Evolutionary conservation across 495 filamentous ascomycete genomes (phyloP).

Genomic region (Xylaria venustula): DNA sequence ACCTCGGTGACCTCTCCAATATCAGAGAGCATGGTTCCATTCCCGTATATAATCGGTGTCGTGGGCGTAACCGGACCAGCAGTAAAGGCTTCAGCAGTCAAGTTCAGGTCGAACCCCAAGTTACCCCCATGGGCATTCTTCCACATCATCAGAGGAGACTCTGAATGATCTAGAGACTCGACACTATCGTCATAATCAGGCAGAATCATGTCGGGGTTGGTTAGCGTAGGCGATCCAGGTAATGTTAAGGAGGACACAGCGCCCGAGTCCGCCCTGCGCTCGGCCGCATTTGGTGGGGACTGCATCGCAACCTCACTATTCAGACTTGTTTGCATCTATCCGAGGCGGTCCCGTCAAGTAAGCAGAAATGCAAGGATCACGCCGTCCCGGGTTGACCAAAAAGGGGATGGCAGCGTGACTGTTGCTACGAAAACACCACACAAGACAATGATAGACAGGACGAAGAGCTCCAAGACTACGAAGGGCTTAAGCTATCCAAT

Average conservation of each 20-base stretch:
- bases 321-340: constrained; percentile 6
- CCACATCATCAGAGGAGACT: constrained; percentile 45
- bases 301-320: constrained; percentile 18
- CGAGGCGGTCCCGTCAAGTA: not conserved
- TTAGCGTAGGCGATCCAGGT: constrained; percentile 76
- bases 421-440: not conserved
- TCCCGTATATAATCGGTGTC: constrained; percentile 59
- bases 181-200: constrained; percentile 62
- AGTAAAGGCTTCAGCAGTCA: constrained; percentile 41
- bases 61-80: constrained; percentile 53
- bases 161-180: constrained; percentile 41
- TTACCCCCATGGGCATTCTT: constrained; percentile 37
- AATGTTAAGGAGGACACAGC: constrained; percentile 36
- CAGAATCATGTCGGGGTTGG: constrained; percentile 93
- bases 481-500: too few species aligned
- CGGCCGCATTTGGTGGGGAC: constrained; percentile 18
- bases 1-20: constrained; percentile 70
- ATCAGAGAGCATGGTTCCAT: constrained; percentile 66
- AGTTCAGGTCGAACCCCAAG: constrained; percentile 34
- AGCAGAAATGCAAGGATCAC: not conserved
- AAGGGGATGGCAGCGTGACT: not conserved
- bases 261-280: constrained; percentile 18
- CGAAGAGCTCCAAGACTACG: not conserved
- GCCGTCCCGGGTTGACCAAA: not conserved
- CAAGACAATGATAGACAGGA: not conserved